phyloP scores from a whole-genome alignment of 805 yeast species.

The Cyberlindnera maritima region DNA sequence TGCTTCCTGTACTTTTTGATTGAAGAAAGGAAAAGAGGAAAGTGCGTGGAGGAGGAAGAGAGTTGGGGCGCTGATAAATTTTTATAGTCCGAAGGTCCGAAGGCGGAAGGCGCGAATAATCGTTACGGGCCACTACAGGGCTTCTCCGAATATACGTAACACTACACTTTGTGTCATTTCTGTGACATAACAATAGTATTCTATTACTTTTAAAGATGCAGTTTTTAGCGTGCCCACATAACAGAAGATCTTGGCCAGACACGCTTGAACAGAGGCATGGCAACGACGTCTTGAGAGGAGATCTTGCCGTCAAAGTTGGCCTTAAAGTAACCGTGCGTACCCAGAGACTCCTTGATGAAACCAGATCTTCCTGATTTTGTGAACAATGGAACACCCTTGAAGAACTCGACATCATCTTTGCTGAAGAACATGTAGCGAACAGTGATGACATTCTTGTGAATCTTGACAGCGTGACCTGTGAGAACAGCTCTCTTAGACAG shows the following conservation, averaged over 20 bases:
- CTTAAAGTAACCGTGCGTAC: slow-evolving; percentile 98
- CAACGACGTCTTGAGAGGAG: slow-evolving; percentile 88
- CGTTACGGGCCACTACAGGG: slow-evolving; percentile 14
- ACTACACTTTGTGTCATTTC: neutral
- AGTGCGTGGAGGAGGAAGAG: slow-evolving; percentile 7
- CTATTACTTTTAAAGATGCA: neutral
- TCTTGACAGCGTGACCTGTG: slow-evolving; percentile 94
- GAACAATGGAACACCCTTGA: slow-evolving; percentile 87
- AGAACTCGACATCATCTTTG: slow-evolving; percentile 82
- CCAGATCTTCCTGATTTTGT: slow-evolving; percentile 94
- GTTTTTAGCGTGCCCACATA: slow-evolving; percentile 30
- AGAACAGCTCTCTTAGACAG: slow-evolving; percentile 84
- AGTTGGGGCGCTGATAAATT: slow-evolving; percentile 2
- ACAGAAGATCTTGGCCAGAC: slow-evolving; percentile 73
- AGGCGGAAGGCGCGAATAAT: neutral
- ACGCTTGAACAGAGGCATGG: slow-evolving; percentile 90
- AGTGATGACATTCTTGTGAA: slow-evolving; percentile 89
- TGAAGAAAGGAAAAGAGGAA: slow-evolving; percentile 24
- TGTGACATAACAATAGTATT: slow-evolving; percentile 2
- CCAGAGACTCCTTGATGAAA: slow-evolving; percentile 89
- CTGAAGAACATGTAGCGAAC: slow-evolving; percentile 97
- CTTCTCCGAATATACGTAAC: neutral
- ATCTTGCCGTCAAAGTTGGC: slow-evolving; percentile 91
- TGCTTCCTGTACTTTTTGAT: slow-evolving; percentile 34
- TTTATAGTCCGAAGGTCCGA: slow-evolving; percentile 1